phyloP scores from a whole-genome alignment of 139 green algal species.

The Micractinium sp. region DNA sequence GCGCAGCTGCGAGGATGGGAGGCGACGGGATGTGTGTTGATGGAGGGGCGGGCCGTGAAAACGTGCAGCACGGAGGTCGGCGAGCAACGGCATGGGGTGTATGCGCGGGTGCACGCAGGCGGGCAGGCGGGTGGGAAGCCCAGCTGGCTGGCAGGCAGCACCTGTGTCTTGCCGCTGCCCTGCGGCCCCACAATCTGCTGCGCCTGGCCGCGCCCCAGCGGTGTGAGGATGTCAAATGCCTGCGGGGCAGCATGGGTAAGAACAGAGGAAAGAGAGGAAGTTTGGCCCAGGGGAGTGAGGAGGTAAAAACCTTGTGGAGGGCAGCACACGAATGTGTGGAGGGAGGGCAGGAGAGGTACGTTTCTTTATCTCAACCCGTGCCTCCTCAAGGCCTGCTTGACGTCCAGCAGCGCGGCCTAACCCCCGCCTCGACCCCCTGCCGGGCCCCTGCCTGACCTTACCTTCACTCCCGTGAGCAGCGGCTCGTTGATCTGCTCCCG shows the following conservation, averaged over 20 bases:
- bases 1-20: no score
- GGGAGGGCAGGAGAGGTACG: no score
- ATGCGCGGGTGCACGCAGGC: no score
- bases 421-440: background rate
- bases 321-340: background rate
- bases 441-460: background rate
- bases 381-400: no score
- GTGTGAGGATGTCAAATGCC: slow-evolving; percentile 85
- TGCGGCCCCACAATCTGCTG: slow-evolving; percentile 74
- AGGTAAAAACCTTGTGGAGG: background rate
- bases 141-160: background rate
- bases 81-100: no score
- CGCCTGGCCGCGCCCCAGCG: slow-evolving; percentile 80
- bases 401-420: no score
- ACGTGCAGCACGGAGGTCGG: no score
- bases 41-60: no score
- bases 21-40: no score
- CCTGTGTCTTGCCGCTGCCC: slow-evolving; percentile 65
- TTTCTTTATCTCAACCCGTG: no score
- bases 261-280: background rate
- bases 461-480: slow-evolving; percentile 79
- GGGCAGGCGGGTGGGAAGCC: no score
- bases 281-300: background rate
- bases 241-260: slow-evolving; percentile 28
- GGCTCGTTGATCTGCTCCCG: slow-evolving; percentile 80